Evolutionary conservation across 2,329 filamentous ascomycete species (phyloP).

Genomic region (Berkeleyomyces basicola): DNA sequence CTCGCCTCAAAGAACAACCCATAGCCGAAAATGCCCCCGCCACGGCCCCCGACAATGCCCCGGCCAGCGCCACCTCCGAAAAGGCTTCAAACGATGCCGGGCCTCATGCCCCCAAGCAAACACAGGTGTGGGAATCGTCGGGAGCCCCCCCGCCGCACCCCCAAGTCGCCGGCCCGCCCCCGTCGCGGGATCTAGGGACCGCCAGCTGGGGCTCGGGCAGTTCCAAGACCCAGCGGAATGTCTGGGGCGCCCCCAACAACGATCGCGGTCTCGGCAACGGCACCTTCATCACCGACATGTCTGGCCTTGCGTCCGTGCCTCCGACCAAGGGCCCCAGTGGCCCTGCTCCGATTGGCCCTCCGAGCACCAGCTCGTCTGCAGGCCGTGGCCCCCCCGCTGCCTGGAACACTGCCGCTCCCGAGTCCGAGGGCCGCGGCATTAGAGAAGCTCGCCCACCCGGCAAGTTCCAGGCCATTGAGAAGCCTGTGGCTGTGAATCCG

Average conservation of each 20-base stretch:
- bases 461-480: not conserved
- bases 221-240: conserved; percentile 37
- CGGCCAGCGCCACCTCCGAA: not conserved
- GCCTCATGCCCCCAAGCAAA: not conserved
- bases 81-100: not conserved
- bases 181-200: conserved; percentile 5
- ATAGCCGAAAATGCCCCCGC: not conserved
- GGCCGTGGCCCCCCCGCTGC: not conserved
- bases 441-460: not conserved
- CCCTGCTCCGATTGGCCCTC: conserved; percentile 31
- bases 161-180: conserved; percentile 7
- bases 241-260: conserved; percentile 60
- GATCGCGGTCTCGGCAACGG: conserved; percentile 61
- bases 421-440: not conserved
- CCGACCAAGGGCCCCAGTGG: conserved; percentile 17
- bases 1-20: not conserved
- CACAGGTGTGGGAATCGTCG: conserved; percentile 11
- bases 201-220: conserved; percentile 27
- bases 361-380: conserved; percentile 14
- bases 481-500: not conserved
- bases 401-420: not conserved
- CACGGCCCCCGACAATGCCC: not conserved
- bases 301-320: conserved; percentile 20
- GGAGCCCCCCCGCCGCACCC: not conserved
- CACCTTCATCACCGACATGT: conserved; percentile 50